Evolutionary conservation across 495 filamentous ascomycete species (phyloP), one percentile per base, ranked within the genome.

Genomic region (Apiosordaria backusii): DNA sequence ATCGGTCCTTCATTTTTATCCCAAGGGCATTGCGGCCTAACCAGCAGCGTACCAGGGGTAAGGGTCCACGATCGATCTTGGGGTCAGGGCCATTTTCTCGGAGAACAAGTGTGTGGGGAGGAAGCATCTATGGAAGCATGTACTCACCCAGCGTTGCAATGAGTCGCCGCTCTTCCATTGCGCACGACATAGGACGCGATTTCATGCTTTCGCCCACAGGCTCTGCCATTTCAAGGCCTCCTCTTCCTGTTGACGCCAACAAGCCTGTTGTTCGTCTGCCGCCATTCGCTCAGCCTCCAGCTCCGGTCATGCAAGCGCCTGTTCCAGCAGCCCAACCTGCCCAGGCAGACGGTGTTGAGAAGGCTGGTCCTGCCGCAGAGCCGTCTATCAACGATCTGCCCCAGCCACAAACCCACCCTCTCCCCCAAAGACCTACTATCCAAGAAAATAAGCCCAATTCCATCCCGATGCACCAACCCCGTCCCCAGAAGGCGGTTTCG

Each of bases 1-100:
- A 97, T 63, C 85, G 95, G 63, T 97, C 95, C 0, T 99, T 99
- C 74, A 96, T 98, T 69, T 99, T 99, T 78, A 99, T 99, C 64
- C 95, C 95, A 19, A 85, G 95, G 71, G 94, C 95, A 18, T 84
- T 96, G 77, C 86, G 95, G 70, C 96, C 96, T 52, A 97, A 96
- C 75, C 92, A 95, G 72, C 91, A 95, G 78, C 87, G 88, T 19
- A 87, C 88, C 65, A 83, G 89, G 45, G 88, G 92, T 40, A 86
- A 90, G 70, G 73, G 68, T 4, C 88, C 89, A 27, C 86, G 89
- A 60, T 89, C 91, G 66, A 81, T 80, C 22, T 74, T 88, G 71
- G 79, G 84, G 70, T 83, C 90, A 72, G 89, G 87, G 0, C 89
- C 88, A 7, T 86, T 86, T 64, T 87, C 85, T 4, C 81, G 89